Evolutionary conservation across 495 filamentous ascomycete genomes (phyloP).

Genomic region (Lophium mytilinum): DNA sequence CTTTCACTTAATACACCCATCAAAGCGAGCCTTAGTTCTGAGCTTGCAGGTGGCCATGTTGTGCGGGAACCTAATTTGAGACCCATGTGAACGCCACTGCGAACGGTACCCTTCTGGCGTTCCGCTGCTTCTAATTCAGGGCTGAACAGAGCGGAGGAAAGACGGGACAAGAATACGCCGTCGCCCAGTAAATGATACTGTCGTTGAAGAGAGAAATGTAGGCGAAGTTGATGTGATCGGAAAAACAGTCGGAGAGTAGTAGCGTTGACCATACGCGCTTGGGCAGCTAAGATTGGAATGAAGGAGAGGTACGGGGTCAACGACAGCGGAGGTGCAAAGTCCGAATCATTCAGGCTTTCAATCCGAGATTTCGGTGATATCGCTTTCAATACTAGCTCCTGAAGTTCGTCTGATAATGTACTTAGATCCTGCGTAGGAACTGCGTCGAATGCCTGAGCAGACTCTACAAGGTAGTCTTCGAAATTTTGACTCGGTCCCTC

Average conservation of each 20-base stretch:
- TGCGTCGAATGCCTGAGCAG: slow-evolving; percentile 11
- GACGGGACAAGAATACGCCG: slow-evolving; percentile 68
- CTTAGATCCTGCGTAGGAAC: neutral
- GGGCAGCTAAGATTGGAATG: slow-evolving; percentile 59
- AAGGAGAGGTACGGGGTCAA: slow-evolving; percentile 69
- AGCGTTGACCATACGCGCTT: slow-evolving; percentile 67
- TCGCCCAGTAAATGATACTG: slow-evolving; percentile 78
- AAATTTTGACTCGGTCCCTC: neutral
- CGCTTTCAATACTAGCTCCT: slow-evolving; percentile 12
- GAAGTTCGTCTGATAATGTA: slow-evolving; percentile 12
- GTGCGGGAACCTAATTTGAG: slow-evolving; percentile 67
- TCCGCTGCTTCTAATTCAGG: slow-evolving; percentile 77
- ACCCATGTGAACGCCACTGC: slow-evolving; percentile 66
- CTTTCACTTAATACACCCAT: slow-evolving; percentile 80
- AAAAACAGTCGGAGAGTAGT: slow-evolving; percentile 76
- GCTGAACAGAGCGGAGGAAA: slow-evolving; percentile 79
- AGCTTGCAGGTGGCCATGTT: slow-evolving; percentile 88
- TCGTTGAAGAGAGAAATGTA: slow-evolving; percentile 69
- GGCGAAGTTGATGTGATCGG: slow-evolving; percentile 58
- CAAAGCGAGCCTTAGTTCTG: slow-evolving; percentile 77
- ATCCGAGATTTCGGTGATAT: slow-evolving; percentile 3
- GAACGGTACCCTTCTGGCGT: slow-evolving; percentile 55
- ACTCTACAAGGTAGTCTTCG: slow-evolving; percentile 5
- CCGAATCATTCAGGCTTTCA: neutral
- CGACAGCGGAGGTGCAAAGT: slow-evolving; percentile 62